A percentile compares a stretch with the other conserved stretches of the same genome.
Conservation (phyloP, 2,329 filamentous ascomycete species). For the Xylaria sp. region DNA sequence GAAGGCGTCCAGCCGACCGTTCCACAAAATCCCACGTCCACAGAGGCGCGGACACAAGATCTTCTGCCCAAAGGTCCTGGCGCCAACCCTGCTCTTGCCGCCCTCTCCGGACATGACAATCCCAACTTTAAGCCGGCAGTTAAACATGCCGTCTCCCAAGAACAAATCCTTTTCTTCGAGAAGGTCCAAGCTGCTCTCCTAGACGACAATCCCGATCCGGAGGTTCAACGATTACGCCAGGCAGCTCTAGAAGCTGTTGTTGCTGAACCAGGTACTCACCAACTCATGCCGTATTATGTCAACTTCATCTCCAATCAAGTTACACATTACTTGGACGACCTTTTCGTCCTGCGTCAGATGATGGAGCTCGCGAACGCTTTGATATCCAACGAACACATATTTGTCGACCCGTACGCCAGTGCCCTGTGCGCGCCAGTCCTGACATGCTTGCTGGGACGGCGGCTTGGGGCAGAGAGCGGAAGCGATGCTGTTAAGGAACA, state of each 20-base stretch:
- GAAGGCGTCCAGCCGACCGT: conserved; percentile 98
- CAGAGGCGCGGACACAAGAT: conserved; percentile 84
- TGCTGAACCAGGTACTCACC: conserved; percentile 91
- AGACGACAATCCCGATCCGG: conserved; percentile 86
- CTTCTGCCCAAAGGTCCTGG: conserved; percentile 89
- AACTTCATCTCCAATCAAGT: conserved; percentile 97
- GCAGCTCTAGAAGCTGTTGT: conserved; percentile 87
- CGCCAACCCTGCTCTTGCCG: conserved; percentile 85
- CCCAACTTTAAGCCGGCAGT: conserved; percentile 87
- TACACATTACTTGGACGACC: conserved; percentile 89
- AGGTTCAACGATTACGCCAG: conserved; percentile 75
- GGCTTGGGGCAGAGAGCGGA: conserved; percentile 70
- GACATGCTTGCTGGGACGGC: conserved; percentile 88
- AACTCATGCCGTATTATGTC: conserved; percentile 95
- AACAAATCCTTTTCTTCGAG: conserved; percentile 96
- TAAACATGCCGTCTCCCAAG: conserved; percentile 95
- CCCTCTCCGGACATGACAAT: conserved; percentile 84
- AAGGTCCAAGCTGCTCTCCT: conserved; percentile 90
- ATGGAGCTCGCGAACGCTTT: conserved; percentile 89
- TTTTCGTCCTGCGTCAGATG: conserved; percentile 89
- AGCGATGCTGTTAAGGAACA: conserved; percentile 67
- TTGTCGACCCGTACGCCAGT: conserved; percentile 70
- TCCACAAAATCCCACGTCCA: conserved; percentile 91
- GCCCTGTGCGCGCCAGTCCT: conserved; percentile 85
- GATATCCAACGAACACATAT: conserved; percentile 83